Percentiles rank a stretch among this genome's conserved stretches.
These are phyloP conservation scores for Eucalyptus fibrosa DNA, from an alignment of 345 rosid genomes.

Conservation along the genomic window DNA sequence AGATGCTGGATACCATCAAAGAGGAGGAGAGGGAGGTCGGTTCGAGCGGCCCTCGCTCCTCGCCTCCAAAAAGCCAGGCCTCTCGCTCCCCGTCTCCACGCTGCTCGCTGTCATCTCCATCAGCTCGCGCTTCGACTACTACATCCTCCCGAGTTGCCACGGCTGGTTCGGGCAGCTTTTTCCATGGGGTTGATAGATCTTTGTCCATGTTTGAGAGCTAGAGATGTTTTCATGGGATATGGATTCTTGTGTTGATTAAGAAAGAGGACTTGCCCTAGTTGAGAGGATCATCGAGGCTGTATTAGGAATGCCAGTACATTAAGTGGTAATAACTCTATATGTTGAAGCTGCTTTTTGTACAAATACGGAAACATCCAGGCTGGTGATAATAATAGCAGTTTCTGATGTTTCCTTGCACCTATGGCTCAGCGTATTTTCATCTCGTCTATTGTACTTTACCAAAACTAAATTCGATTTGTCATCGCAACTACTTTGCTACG, in stretches of 20 bases:
- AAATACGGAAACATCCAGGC: not conserved
- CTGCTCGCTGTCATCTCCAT: not conserved
- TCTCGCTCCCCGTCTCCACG: not conserved
- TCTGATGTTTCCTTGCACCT: not conserved
- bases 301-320: not conserved
- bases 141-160: not conserved
- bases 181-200: slow-evolving; percentile 5
- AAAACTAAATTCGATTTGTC: not conserved
- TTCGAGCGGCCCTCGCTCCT: slow-evolving; percentile 2
- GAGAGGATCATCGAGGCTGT: not conserved
- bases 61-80: not conserved
- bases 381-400: not conserved
- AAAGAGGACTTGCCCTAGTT: not conserved
- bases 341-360: not conserved
- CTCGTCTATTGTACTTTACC: not conserved
- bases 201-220: slow-evolving; percentile 16
- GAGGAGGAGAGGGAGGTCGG: slow-evolving; percentile 60
- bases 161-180: slow-evolving; percentile 5
- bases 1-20: slow-evolving; percentile 69
- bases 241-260: not conserved
- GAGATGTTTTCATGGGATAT: not conserved
- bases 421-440: not conserved
- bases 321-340: not conserved
- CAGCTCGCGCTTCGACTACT: not conserved
- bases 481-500: not conserved